Base-by-base conservation (phyloP, 768 basidiomycete species). In the Macrolepiota dolichaula region DNA sequence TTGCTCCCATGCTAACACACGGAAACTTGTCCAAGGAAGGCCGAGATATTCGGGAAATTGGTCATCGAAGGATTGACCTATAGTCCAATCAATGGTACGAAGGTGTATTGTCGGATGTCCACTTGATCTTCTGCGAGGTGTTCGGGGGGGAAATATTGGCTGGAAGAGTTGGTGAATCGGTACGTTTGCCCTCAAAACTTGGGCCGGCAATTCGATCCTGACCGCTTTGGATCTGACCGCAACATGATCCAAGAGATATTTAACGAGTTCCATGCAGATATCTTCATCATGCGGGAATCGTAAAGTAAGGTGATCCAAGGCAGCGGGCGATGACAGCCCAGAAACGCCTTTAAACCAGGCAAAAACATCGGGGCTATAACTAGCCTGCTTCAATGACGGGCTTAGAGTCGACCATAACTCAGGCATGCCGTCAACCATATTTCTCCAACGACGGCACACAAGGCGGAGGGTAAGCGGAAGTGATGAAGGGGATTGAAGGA, bases 21-120 rank as follows among this genome's bases (percentile, higher is more conserved):
- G 42, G 1, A 60, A 42, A 29, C 51, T 60, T 24, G n/a, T 53
- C 59, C 59, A 60, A 12, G 59, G 59, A 46, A 60, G 51, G 17
- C 15, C 10, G 32, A 60, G 38, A 15, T 11, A 42, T 1, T 7
- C 15, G 4, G 59, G 38, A 24, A 60, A 24, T 10, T 35, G 44
- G 2, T 22, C n/a, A 7, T 25, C n/a, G 29, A 60, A 60, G 4
- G 5, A 32, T 32, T 19, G 35, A 24, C 36, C 19, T 51, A 60
- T 53, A 11, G 25, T 9, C 59, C 59, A 60, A 17, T 53, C 19
- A 35, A 60, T 15, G 15, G 19, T 46, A 3, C 51, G 51, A 13
- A 60, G 42, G 19, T 36, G 10, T 15, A 54, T 42, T 42, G 54
- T 22, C 12, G 1, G 32, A 0, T 32, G 59, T 17, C 59, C 59